phyloP scores from a whole-genome alignment of 257 asterid genomes.

The Solanum corneliomulleri region DNA sequence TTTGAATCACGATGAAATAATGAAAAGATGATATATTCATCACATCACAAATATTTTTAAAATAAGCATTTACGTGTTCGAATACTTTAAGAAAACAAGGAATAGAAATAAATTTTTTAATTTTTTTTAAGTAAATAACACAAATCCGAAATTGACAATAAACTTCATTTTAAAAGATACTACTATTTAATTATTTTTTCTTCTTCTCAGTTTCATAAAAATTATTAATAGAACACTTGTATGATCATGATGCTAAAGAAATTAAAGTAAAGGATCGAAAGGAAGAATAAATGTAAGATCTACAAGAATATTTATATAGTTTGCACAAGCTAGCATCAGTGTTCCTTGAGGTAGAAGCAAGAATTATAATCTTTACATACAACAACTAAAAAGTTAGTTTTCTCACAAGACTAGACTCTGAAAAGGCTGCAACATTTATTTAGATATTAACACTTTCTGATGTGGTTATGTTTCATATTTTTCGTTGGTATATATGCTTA shows the following conservation, averaged over 20 bases:
- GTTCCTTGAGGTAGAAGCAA: background rate
- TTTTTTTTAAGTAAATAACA: background rate
- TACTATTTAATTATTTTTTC: background rate
- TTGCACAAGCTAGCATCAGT: background rate
- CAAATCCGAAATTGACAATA: background rate
- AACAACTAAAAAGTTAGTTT: background rate
- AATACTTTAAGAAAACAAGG: background rate
- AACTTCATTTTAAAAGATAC: background rate
- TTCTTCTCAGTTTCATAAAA: background rate
- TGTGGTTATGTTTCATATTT: background rate
- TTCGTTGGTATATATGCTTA: background rate
- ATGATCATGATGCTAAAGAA: background rate
- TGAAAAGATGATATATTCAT: background rate
- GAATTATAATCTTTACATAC: background rate
- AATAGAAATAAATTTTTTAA: background rate
- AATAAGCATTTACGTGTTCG: background rate
- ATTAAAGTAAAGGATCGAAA: background rate
- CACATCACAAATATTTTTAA: background rate
- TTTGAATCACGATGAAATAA: background rate
- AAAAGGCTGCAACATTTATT: background rate
- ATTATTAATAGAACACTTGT: background rate
- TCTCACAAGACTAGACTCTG: background rate
- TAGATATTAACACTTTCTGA: background rate
- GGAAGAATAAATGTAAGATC: background rate
- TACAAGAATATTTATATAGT: background rate